phyloP scores from a whole-genome alignment of 2,329 filamentous ascomycete genomes.

The Trichophyton schoenleinii region DNA sequence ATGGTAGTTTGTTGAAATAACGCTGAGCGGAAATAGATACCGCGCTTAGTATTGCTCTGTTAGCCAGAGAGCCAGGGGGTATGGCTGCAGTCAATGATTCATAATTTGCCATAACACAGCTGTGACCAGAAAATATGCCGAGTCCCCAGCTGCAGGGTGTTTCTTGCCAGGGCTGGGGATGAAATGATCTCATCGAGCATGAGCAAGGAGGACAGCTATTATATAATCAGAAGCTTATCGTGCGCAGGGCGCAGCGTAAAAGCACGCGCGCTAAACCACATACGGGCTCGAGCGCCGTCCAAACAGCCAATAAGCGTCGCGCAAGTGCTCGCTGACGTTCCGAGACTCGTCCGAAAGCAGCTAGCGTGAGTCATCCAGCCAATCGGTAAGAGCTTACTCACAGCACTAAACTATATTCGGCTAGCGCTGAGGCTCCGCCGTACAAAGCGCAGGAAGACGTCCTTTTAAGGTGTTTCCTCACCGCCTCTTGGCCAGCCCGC shows the following conservation, averaged over 20 bases:
- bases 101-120: no score
- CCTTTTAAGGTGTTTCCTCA: slow-evolving; percentile 7
- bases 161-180: no score
- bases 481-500: slow-evolving; percentile 12
- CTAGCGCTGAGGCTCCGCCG: slow-evolving; percentile 7
- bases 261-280: background rate
- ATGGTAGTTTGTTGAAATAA: no score
- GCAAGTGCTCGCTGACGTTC: background rate
- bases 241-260: background rate
- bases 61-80: no score
- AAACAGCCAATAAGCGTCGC: background rate
- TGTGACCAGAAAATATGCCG: no score
- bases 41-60: no score
- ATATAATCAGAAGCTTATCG: background rate
- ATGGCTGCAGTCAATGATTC: no score
- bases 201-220: background rate
- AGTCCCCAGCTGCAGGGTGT: no score
- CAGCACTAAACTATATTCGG: background rate
- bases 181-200: background rate
- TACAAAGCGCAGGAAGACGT: background rate
- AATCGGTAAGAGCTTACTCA: background rate
- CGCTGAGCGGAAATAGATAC: no score
- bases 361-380: background rate
- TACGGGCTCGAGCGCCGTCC: background rate
- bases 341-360: background rate